Base-by-base conservation (phyloP, 495 filamentous ascomycete species). In the Ascobolus immersus region DNA sequence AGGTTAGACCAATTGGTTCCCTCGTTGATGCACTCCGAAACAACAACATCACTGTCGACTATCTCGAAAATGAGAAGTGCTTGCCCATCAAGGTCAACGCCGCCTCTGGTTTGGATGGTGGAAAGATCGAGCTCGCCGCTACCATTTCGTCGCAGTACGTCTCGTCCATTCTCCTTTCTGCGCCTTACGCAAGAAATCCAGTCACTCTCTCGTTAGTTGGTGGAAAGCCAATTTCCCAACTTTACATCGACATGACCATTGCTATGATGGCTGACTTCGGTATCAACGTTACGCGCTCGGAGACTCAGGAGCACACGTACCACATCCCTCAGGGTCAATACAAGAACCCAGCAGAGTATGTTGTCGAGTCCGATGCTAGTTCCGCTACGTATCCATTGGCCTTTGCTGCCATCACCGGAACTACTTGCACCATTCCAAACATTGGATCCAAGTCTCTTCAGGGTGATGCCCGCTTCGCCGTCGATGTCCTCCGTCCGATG, bases 211-310 rank as follows among this genome's bases (percentile, higher is more conserved):
- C 70, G 6, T 58, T 99, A 28, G 73, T 92, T 25, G 84, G 84
- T 25, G 86, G 81, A 34, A 91, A 89, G 55, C 82, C 84, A 2
- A 92, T 94, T 39, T 93, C 84, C 1, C 80, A 93, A 51, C 73
- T 73, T 11, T 99, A 99, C 47, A 94, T 94, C 48, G 81, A 94
- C 44, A 93, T 99, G 82, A 99, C 86, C 11, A 82, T 78, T 10
- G 66, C 79, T 13, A 94, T 99, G 82, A 99, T 99, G 86, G 64
- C 71, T 21, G 65, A 71, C 4, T 99, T 99, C 47, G 86, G 86
- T 24, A 69, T 94, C 33, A 51, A 72, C 21, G 84, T 93, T 21
- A 55, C 65, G 34, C 67, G 64, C 50, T 78, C 76, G 2, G 55
- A 60, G 13, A 70, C 61, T 3, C 75, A 90, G 41, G 66, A 74